These are phyloP conservation scores for Mucor racemosus DNA, from an alignment of 371 early-diverging fungal species.

Conservation along the genomic window DNA sequence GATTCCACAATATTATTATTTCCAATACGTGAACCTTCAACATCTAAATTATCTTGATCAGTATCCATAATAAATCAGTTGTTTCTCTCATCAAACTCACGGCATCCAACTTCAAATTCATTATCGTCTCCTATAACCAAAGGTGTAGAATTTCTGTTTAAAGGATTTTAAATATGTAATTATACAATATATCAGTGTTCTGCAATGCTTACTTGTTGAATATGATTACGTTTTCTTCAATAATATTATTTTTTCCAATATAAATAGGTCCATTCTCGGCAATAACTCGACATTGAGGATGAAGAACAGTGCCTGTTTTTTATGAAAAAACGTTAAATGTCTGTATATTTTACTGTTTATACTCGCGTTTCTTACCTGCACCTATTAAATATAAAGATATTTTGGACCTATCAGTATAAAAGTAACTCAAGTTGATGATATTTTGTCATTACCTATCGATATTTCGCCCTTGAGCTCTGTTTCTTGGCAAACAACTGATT, in stretches of 20 bases:
- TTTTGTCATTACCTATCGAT: constrained; percentile 52
- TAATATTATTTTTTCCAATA: constrained; percentile 75
- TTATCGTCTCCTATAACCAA: constrained; percentile 79
- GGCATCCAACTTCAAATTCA: constrained; percentile 77
- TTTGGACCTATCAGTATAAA: neutral
- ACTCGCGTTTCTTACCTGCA: constrained; percentile 21
- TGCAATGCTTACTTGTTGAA: constrained; percentile 65
- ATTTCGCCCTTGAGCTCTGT: constrained; percentile 67
- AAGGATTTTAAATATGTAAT: neutral
- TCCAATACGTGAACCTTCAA: constrained; percentile 74
- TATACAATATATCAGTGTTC: neutral
- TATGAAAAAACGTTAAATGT: too few species aligned
- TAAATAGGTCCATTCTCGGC: constrained; percentile 74
- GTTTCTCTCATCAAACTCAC: constrained; percentile 41
- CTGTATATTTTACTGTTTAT: neutral
- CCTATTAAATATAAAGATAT: neutral
- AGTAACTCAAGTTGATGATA: neutral
- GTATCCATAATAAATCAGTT: neutral
- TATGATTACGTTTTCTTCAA: constrained; percentile 77
- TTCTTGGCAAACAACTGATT: constrained; percentile 70
- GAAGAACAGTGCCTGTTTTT: constrained; percentile 67
- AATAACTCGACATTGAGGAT: constrained; percentile 76
- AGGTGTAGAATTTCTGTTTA: constrained; percentile 45
- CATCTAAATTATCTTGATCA: constrained; percentile 44
- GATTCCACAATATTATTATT: constrained; percentile 73